A percentile compares a stretch with the other conserved stretches of the same genome.
Conservation (phyloP, 75 land plant species). For the Selaginella tamariscina region DNA sequence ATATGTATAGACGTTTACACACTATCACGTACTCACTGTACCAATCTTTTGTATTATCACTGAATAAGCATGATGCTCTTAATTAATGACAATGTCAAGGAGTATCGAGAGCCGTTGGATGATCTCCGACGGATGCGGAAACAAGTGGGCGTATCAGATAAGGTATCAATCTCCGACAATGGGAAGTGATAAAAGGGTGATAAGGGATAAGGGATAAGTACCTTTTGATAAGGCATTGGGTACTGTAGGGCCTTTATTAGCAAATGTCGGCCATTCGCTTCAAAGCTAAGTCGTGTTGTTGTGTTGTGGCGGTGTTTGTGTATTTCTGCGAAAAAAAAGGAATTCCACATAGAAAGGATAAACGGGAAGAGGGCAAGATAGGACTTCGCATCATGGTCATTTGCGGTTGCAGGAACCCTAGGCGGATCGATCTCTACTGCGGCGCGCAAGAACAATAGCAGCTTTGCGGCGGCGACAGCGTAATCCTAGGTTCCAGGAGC, state of each 20-base stretch:
- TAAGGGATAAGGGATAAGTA: neutral
- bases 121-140: neutral
- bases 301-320: neutral
- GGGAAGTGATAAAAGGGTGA: neutral
- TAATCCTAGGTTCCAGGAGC: too few species aligned
- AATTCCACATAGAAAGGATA: too few species aligned
- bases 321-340: too few species aligned
- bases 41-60: too few species aligned
- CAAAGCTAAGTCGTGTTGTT: neutral
- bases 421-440: too few species aligned
- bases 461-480: too few species aligned
- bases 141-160: neutral
- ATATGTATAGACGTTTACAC: neutral
- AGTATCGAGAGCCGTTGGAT: neutral
- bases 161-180: neutral
- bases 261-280: constrained; percentile 1
- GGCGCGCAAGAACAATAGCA: too few species aligned
- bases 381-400: too few species aligned
- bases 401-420: too few species aligned
- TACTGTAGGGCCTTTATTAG: neutral
- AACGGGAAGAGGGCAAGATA: too few species aligned
- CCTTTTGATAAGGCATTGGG: neutral
- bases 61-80: too few species aligned
- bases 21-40: neutral
- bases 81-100: too few species aligned